Evolutionary conservation across 2,329 filamentous ascomycete genomes (phyloP).

Genomic region (Colletotrichum paranaense): DNA sequence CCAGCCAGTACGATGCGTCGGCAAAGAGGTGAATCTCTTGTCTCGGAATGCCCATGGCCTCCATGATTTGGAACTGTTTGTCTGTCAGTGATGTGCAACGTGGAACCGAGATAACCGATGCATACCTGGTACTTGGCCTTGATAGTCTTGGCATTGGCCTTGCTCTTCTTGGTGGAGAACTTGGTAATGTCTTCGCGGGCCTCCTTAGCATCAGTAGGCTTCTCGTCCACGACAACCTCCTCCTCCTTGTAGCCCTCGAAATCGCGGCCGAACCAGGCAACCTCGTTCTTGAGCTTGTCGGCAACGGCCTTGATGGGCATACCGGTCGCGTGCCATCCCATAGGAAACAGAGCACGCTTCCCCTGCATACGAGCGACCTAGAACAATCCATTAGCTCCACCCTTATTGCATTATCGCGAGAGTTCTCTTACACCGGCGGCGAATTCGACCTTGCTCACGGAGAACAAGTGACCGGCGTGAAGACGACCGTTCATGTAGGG

Average conservation of each 20-base stretch:
- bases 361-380: conserved; percentile 82
- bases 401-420: no score
- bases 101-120: not conserved
- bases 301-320: conserved; percentile 99
- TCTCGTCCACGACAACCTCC: conserved; percentile 59
- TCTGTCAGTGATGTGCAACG: conserved; percentile 59
- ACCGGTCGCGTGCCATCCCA: conserved; percentile 95
- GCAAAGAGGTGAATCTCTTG: conserved; percentile 95
- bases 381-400: not conserved
- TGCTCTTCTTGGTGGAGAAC: conserved; percentile 92
- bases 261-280: conserved; percentile 87
- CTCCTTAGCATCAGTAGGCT: conserved; percentile 60
- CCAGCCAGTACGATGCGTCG: conserved; percentile 90
- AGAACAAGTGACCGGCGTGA: conserved; percentile 94
- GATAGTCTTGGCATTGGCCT: conserved; percentile 88
- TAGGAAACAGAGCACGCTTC: conserved; percentile 86
- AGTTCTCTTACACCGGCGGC: conserved; percentile 72
- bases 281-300: conserved; percentile 92
- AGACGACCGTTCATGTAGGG: conserved; percentile 87
- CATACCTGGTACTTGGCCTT: conserved; percentile 93
- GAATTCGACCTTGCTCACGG: conserved; percentile 93
- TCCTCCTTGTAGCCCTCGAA: conserved; percentile 83
- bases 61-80: conserved; percentile 89
- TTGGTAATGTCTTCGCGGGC: conserved; percentile 88
- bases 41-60: conserved; percentile 85